Base-by-base conservation (phyloP, 2,329 filamentous ascomycete genomes). In the Neofusicoccum kwambonambiense region DNA sequence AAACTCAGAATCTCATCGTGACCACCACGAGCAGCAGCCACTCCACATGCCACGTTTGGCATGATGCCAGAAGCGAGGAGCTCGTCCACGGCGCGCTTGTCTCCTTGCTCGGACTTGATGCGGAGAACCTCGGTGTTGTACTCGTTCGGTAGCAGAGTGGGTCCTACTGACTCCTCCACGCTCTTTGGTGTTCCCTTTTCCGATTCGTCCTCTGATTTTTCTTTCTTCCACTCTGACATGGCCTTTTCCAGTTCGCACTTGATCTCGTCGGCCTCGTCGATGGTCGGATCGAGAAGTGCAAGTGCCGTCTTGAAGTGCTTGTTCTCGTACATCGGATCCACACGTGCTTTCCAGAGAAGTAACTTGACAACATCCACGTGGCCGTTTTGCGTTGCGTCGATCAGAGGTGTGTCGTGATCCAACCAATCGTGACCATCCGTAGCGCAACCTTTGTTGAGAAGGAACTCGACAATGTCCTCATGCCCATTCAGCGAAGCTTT, bases 371-470 rank as follows among this genome's bases (percentile, higher is more conserved):
- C 94, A 17, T 90, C 91, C 7, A 97, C 76, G 74, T 99, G 93
- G 0, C 92, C 92, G 72, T 99, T 99, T 70, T 98, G 95, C 34
- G 98, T 93, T 4, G 95, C 95, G 80, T 99, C 95, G 62, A 99
- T 89, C 41, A 99, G 84, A 34, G 95, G 95, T 0, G 95, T 98
- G 72, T 99, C 95, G 72, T 92, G 79, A 64, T 83, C 92, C 35
- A 65, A n/a, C 54, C 45, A 60, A 45, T 65, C 63, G 41, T 65
- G 63, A 3, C 57, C 56, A 71, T 93, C 90, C 51, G 95, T 84
- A 64, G 91, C 90, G 77, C 93, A 97, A 39, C 92, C 91, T 67
- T 92, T 89, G 8, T 91, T 87, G 67, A 99, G 88, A 44, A 99
- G 81, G 62, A 96, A 90, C 74, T 91, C 89, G 44, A 98, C 95